phyloP scores from a whole-genome alignment of 306 rosid species.

The Rosa chinensis region DNA sequence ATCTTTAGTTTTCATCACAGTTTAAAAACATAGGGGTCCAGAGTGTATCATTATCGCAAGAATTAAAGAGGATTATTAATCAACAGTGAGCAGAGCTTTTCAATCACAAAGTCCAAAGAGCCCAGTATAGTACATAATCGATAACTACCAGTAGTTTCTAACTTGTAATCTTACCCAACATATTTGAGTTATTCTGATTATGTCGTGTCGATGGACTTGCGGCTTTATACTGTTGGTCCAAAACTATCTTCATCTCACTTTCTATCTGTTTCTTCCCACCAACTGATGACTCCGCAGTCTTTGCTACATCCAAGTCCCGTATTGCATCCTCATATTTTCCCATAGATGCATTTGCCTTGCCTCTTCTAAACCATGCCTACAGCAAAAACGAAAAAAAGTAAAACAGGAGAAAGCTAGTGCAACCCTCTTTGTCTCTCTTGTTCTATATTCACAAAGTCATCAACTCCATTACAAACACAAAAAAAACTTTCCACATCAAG shows the following conservation, averaged over 20 bases:
- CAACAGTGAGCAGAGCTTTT: neutral
- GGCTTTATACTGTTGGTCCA: slow-evolving; percentile 33
- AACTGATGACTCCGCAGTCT: slow-evolving; percentile 49
- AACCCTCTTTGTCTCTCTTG: neutral
- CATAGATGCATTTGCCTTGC: slow-evolving; percentile 62
- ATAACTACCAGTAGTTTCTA: neutral
- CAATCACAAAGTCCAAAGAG: neutral
- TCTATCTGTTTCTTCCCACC: slow-evolving; percentile 72
- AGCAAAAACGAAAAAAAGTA: slow-evolving; percentile 11
- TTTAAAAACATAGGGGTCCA: neutral
- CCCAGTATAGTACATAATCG: neutral
- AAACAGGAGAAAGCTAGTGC: slow-evolving; percentile 2
- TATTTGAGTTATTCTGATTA: slow-evolving; percentile 32
- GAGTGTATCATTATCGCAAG: neutral
- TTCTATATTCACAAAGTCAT: neutral
- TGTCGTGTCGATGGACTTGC: slow-evolving; percentile 31
- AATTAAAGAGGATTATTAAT: neutral
- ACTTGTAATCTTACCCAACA: slow-evolving; percentile 48
- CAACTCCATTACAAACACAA: neutral
- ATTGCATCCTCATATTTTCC: slow-evolving; percentile 63
- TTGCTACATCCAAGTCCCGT: slow-evolving; percentile 65
- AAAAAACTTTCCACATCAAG: neutral
- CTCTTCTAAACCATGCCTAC: slow-evolving; percentile 93
- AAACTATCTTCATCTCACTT: slow-evolving; percentile 54
- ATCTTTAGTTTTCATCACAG: slow-evolving; percentile 1